Base-by-base conservation (phyloP, 345 rosid species). In the Triadica sebifera region DNA sequence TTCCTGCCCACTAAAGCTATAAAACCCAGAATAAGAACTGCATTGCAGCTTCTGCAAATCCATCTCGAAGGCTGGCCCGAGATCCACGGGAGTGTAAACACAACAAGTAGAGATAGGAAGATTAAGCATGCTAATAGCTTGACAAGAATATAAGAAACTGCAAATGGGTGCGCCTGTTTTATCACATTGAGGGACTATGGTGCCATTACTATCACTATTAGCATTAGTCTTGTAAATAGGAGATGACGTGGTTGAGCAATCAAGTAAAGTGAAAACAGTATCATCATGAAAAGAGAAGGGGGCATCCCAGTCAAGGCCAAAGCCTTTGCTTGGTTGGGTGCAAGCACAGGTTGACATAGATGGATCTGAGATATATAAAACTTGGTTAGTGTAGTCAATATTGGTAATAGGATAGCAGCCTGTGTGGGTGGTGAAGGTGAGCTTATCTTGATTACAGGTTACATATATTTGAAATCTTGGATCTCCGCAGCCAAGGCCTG, bases 271-370 rank as follows among this genome's bases (percentile, higher is more conserved):
- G 58, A 94, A 94, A 59, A 92, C 84, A 53, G 86, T 84, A 65
- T 90, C 93, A 29, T 89, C 94, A 0, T 85, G 86, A 74, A 92
- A 90, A 47, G 96, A 83, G 77, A 94, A 90, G 61, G 98, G 98
- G 29, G 96, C 98, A 24, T 92, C 88, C 92, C 93, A 87, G 67
- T 94, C 90, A 0, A 94, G 89, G 78, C 97, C 90, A 75, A 92
- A 94, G 38, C 98, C 94, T 47, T 80, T 86, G 80, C 96, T 90
- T 3, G 89, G 86, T 69, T 90, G 97, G 15, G 85, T 85, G 77
- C 96, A 94, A 67, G 87, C 81, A 63, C 98, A 92, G 38, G 96
- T 91, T 22, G 98, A 94, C 98, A 92, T 92, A 6, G 96, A 86
- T 41, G 90, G 83, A 81, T 94, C 98, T 0, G 94, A 80, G 53